Base-by-base conservation (phyloP, 306 rosid genomes). In the Comarum palustre region DNA sequence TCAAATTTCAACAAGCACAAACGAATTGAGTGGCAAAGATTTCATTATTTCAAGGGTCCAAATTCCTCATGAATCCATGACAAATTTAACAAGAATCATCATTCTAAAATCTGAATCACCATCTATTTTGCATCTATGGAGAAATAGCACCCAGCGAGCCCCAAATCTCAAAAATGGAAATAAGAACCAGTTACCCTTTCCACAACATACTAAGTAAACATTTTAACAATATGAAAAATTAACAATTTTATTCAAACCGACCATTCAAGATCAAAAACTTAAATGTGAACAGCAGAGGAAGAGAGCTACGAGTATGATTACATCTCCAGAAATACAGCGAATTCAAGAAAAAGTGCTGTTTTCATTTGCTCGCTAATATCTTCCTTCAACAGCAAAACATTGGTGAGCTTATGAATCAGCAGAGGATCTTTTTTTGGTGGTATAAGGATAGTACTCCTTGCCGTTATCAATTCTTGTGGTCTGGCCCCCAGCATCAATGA, bases 401-500 rank as follows among this genome's bases (percentile, higher is more conserved):
- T 25, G 6, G 34, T 24, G 69, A 79, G 62, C 63, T 50, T 72
- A 80, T 69, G 84, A 62, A 46, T 87, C 95, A 24, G 51, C 66
- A 22, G 82, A 25, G 77, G 96, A 48, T 87, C 93, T 90, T 81
- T 91, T 94, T 87, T 91, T 91, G 82, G 91, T 86, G 62, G 96
- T 94, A 77, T 89, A 94, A 61, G 97, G 96, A 45, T 91, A 90
- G 75, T 94, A 94, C 81, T 94, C 99, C 91, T 73, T 88, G 78
- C 93, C 95, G 1, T 6, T 52, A 68, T 94, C 99, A 38, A 85
- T 76, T 87, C 95, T 94, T 32, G 95, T 73, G 64, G 85, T 87
- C 79, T 87, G 95, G 71, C 92, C 97, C 22, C 90, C 96, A 12
- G 82, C 79, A 76, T 94, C 99, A 77, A 94, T 78, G 47, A 66